phyloP scores from a whole-genome alignment of 305 asterid species.

The Solanum hybrid region DNA sequence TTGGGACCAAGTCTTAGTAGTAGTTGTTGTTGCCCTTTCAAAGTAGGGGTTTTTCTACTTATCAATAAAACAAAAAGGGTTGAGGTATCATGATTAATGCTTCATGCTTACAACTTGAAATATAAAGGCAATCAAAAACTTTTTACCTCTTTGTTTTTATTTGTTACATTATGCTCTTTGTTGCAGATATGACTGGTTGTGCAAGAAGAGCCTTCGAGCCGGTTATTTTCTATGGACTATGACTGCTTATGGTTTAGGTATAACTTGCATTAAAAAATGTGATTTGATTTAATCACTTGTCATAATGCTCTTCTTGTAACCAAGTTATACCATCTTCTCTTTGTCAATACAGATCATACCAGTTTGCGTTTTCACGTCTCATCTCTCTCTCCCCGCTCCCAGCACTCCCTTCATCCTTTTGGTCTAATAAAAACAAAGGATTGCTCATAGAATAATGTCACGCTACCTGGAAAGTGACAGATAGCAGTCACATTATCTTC shows the following conservation, averaged over 20 bases:
- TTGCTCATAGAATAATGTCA: neutral
- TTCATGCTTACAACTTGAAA: neutral
- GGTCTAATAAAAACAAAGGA: neutral
- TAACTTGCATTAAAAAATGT: neutral
- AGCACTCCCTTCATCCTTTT: neutral
- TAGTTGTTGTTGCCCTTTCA: neutral
- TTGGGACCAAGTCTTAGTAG: neutral
- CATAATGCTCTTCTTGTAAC: neutral
- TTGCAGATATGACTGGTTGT: constrained; percentile 83
- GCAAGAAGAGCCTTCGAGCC: constrained; percentile 55
- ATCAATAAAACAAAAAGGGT: neutral
- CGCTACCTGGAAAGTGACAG: neutral
- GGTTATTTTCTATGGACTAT: constrained; percentile 93
- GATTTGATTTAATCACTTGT: neutral
- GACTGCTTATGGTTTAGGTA: constrained; percentile 93
- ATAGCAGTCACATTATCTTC: neutral
- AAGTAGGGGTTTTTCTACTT: neutral
- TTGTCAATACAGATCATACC: neutral
- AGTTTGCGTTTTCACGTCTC: neutral
- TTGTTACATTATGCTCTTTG: neutral
- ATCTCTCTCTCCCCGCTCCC: neutral
- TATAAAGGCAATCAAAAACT: neutral
- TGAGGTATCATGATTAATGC: neutral
- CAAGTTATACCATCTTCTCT: neutral
- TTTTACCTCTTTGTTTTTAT: neutral